Conservation (phyloP, 164 flowering plant genomes). For the Kingdonia uniflora region DNA sequence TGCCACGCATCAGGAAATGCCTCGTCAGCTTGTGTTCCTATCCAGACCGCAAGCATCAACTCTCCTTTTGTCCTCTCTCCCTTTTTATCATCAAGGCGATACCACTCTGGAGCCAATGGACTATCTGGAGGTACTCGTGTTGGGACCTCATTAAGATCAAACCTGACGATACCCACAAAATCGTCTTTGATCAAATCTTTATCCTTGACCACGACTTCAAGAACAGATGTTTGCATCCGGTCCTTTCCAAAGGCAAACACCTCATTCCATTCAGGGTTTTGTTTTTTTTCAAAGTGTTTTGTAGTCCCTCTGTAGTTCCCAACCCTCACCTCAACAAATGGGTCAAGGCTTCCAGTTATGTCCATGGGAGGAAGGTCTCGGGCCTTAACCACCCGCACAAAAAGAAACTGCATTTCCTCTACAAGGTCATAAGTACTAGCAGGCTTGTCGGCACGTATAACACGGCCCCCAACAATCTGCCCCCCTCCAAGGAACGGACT, state of each 20-base stretch:
- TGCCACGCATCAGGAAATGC: conserved; percentile 94
- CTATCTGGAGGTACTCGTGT: conserved; percentile 88
- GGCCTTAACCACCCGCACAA: conserved; percentile 88
- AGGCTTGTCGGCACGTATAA: conserved; percentile 53
- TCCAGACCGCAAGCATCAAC: conserved; percentile 94
- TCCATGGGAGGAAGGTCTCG: conserved; percentile 84
- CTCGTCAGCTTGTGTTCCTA: conserved; percentile 94
- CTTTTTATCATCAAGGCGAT: conserved; percentile 66
- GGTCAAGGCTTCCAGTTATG: conserved; percentile 81
- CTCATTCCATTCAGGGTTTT: conserved; percentile 79
- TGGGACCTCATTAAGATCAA: conserved; percentile 84
- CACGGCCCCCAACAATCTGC: conserved; percentile 78
- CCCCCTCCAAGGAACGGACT: conserved; percentile 96
- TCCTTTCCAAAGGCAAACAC: conserved; percentile 86
- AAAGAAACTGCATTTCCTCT: conserved; percentile 81
- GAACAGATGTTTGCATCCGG: conserved; percentile 63
- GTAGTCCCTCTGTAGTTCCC: conserved; percentile 89
- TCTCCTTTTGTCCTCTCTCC: conserved; percentile 77
- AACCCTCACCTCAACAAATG: conserved; percentile 76
- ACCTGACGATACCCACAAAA: conserved; percentile 65
- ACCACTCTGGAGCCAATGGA: conserved; percentile 93
- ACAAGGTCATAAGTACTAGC: conserved; percentile 87
- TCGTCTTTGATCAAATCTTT: conserved; percentile 85
- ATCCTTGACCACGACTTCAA: conserved; percentile 79
- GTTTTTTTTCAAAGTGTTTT: conserved; percentile 62